These are phyloP conservation scores for Rhododendron williamsianum DNA, from an alignment of 148 eudicot species.

Conservation along the genomic window DNA sequence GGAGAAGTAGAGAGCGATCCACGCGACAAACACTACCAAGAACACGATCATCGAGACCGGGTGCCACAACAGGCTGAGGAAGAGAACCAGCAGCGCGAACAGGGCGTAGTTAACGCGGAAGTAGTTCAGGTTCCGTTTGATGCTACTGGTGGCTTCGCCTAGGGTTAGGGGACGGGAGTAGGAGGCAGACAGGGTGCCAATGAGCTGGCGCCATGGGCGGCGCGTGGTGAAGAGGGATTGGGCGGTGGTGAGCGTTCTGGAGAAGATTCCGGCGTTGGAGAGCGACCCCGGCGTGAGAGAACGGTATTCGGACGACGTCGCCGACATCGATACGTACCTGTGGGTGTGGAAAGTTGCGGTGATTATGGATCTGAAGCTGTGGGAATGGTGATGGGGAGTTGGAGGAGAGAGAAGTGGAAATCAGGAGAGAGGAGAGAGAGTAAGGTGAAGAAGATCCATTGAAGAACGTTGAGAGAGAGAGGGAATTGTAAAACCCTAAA, in stretches of 20 bases:
- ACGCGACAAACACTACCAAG: constrained; percentile 24
- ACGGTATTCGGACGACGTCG: neutral
- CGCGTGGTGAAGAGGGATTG: constrained; percentile 25
- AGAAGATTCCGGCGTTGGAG: constrained; percentile 17
- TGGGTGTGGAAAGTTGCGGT: neutral
- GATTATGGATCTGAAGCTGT: neutral
- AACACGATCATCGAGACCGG: constrained; percentile 49
- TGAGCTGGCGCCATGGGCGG: constrained; percentile 47
- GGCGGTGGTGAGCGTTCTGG: constrained; percentile 21
- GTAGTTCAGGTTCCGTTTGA: constrained; percentile 41
- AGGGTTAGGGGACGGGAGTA: constrained; percentile 33
- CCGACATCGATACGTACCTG: neutral
- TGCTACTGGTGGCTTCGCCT: constrained; percentile 20
- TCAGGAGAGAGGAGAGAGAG: neutral
- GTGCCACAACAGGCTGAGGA: constrained; percentile 38
- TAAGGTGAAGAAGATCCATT: too few species aligned
- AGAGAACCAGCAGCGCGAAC: constrained; percentile 24
- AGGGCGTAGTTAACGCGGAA: constrained; percentile 49
- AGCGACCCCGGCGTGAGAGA: neutral
- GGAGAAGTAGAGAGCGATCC: constrained; percentile 42
- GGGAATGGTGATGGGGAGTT: neutral
- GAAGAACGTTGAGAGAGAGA: neutral
- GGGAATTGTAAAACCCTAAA: neutral
- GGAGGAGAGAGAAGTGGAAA: neutral
- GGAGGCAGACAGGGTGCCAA: constrained; percentile 26